Evolutionary conservation across 148 eudicot genomes (phyloP).

Genomic region (Rhododendron ovatum): DNA sequence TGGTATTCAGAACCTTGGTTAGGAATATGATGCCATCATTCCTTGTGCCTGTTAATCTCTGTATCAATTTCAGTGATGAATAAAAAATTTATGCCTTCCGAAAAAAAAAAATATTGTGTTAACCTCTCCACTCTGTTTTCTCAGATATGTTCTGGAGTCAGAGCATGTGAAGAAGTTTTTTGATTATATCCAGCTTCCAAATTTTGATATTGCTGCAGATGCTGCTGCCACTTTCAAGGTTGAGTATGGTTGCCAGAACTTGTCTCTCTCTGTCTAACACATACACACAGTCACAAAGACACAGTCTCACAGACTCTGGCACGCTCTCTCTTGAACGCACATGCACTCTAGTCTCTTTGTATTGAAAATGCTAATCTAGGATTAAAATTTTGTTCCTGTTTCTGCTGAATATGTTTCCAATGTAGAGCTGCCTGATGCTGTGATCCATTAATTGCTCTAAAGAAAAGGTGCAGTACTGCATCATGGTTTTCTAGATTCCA

Average conservation of each 20-base stretch:
- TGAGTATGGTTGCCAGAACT: slow-evolving; percentile 12
- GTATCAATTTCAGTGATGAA: too few species aligned
- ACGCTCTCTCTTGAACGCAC: not conserved
- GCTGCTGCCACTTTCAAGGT: slow-evolving; percentile 99
- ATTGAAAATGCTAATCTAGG: not conserved
- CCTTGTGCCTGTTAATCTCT: too few species aligned
- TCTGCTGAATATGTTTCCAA: not conserved
- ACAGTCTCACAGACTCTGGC: not conserved
- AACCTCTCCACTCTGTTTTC: not conserved
- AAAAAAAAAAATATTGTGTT: not conserved
- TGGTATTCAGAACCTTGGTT: too few species aligned
- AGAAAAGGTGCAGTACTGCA: not conserved
- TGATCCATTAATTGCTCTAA: not conserved
- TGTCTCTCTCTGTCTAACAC: not conserved
- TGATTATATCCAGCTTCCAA: slow-evolving; percentile 83
- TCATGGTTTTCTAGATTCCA: not conserved
- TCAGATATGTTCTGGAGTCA: slow-evolving; percentile 85
- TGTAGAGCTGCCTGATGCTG: not conserved
- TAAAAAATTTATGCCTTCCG: too few species aligned
- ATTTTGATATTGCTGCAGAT: slow-evolving; percentile 97
- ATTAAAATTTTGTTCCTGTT: not conserved
- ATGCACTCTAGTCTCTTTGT: not conserved
- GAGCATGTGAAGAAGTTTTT: slow-evolving; percentile 91
- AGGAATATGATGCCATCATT: too few species aligned
- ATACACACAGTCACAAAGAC: not conserved